Base-by-base conservation (phyloP, 345 rosid species). In the Rubroshorea leprosula region DNA sequence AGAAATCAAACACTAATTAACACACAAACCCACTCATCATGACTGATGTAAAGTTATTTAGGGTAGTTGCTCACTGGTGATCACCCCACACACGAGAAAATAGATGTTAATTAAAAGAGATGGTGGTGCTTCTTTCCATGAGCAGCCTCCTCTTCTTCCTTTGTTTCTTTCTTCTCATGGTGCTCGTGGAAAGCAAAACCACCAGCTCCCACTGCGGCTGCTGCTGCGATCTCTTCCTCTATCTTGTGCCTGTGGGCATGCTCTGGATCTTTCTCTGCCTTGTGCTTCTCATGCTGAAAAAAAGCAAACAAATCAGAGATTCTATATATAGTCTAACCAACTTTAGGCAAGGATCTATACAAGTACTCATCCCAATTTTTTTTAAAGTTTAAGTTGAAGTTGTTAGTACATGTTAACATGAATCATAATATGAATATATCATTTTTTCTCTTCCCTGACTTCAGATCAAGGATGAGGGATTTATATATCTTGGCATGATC, bases 121-220 rank as follows among this genome's bases (percentile, higher is more conserved):
- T 74, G 80, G 60, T 78, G 85, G 41, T 76, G 72, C 72, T 74
- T 76, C 77, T 80, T 78, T 45, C 81, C 88, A 51, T 72, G 71
- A 55, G 68, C 73, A 60, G 68, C 75, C 54, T 83, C 58, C 0
- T 77, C 79, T 25, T 69, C 69, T 21, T 74, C 17, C 74, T 73
- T 67, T 53, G 74, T 10, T 47, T 76, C 79, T 27, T 80, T 76
- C 80, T 74, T 83, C 78, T 78, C 82, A 20, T 80, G 84, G 61
- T 74, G 81, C 77, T 83, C 83, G 49, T 80, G 89, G 68, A 78
- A 68, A 4, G 76, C 82, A 43, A 49, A 74, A 15, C 84, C 89
- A 0, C 82, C 82, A 0, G 79, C 5, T n/a, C 77, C 84, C 0
- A 74, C 80, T 0, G 86, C 86, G 0, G 65, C 72, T 0, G 82